These are phyloP conservation scores for Blastobotrys attinorum DNA, from an alignment of 805 yeast species.

Conservation along the genomic window DNA sequence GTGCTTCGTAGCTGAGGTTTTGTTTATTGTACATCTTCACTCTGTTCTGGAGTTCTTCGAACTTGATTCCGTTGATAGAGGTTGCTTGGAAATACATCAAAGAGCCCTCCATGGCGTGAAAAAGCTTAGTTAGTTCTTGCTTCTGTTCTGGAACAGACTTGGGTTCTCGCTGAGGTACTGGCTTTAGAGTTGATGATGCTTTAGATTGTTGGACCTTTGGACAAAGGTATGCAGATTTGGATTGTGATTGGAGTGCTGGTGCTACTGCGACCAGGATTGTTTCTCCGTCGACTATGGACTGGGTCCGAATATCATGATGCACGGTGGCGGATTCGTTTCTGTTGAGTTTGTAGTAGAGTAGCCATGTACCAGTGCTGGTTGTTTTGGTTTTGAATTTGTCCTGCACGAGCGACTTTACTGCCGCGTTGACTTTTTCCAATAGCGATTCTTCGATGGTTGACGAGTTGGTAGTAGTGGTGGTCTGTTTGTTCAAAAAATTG, in stretches of 20 bases:
- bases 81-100: conserved; percentile 19
- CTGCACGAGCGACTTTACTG: background rate
- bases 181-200: too few species aligned
- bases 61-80: conserved; percentile 18
- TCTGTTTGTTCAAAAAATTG: background rate
- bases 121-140: conserved; percentile 9
- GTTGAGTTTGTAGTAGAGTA: background rate
- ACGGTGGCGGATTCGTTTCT: background rate
- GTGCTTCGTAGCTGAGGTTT: conserved; percentile 13
- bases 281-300: background rate
- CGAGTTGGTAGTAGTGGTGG: background rate
- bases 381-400: background rate
- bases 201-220: background rate
- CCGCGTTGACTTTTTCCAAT: background rate
- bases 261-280: background rate
- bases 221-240: background rate
- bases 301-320: background rate
- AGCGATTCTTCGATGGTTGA: too few species aligned
- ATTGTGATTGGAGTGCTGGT: background rate
- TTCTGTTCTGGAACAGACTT: conserved; percentile 3
- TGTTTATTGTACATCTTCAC: conserved; percentile 16
- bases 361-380: background rate
- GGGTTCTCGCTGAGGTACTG: background rate
- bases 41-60: conserved; percentile 15
- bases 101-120: conserved; percentile 20